Base-by-base conservation (phyloP, 225 moss, liverwort and hornwort genomes). In the Physcomitrellopsis africana region DNA sequence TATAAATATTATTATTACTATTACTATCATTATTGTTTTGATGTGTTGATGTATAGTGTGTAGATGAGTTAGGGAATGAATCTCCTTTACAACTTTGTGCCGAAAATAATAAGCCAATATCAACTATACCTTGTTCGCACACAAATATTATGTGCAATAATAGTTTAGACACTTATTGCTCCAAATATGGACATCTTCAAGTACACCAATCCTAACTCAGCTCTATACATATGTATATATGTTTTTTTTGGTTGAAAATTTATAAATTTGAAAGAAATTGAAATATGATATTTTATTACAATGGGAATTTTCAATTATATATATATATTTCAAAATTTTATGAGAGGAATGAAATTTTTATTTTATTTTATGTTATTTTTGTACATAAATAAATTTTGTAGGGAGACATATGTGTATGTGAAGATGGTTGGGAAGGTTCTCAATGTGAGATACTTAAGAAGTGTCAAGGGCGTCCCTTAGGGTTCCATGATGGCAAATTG, bases 21-120 rank as follows among this genome's bases (percentile, higher is more conserved):
- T 7, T 7, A 37, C 7, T 0, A 0, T 4, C 54, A 67, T 16
- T 3, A 0, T 0, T 18, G 20, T 0, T 19, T 56, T 20, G 41
- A 7, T 52, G 0, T 16, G 1, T 55, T 72, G 1, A 72, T 72
- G 46, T 18, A n/a, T 73, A 97, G 96, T 97, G 94, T 80, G 90
- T 97, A 68, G 88, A 97, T 80, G 92, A 94, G 7, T 72, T 65
- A 19, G 96, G 96, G 44, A 26, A 67, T 10, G 76, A 64, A 24
- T 74, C 89, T 12, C 73, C 53, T 26, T 6, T 56, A 49, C 43
- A 45, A 10, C 65, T 85, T 29, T 94, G 96, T 78, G 79, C 90
- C 66, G 17, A 49, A 23, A 59, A 19, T 14, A 79, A 10, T 0
- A 87, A 70, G 79, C 96, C 92, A 26, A 57, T 72, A 7, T 78